Conservation (phyloP, 2,329 filamentous ascomycete genomes). For the Diplodia sapinea region DNA sequence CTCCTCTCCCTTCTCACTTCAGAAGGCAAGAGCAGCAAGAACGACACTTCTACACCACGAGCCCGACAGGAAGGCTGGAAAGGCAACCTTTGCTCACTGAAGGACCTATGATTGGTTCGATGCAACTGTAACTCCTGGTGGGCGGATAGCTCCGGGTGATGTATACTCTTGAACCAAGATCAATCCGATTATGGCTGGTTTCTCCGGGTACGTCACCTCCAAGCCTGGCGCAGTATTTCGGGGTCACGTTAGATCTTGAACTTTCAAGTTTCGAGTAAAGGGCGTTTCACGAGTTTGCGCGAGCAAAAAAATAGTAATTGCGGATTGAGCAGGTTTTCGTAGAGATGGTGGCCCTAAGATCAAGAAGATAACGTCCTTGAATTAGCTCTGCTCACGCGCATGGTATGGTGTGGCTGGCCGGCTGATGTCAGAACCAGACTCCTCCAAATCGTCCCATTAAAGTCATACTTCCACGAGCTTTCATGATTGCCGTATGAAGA, state of each 20-base stretch:
- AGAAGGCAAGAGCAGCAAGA: too few species aligned
- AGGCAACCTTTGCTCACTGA: not conserved
- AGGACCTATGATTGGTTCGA: not conserved
- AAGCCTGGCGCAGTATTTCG: slow-evolving; percentile 24
- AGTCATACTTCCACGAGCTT: not conserved
- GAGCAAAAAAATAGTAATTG: slow-evolving; percentile 3
- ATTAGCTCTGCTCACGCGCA: not conserved
- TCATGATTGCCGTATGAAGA: not conserved
- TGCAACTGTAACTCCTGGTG: not conserved
- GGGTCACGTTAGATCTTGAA: not conserved
- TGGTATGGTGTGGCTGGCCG: not conserved
- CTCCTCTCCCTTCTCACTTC: too few species aligned
- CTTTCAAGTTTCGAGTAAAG: not conserved
- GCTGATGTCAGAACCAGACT: not conserved
- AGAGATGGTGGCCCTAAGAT: not conserved
- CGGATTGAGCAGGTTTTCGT: not conserved
- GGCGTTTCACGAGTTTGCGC: not conserved
- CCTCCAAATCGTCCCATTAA: not conserved
- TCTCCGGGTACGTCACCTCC: slow-evolving; percentile 16
- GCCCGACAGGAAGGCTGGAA: slow-evolving; percentile 14
- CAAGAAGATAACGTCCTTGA: not conserved
- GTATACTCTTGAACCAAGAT: not conserved
- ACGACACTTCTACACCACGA: too few species aligned
- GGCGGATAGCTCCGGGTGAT: not conserved
- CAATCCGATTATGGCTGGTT: slow-evolving; percentile 6